A percentile compares a stretch with the other conserved stretches of the same genome.
These are phyloP conservation scores for Lachancea mirantina DNA, from an alignment of 805 yeast species.

Conservation along the genomic window DNA sequence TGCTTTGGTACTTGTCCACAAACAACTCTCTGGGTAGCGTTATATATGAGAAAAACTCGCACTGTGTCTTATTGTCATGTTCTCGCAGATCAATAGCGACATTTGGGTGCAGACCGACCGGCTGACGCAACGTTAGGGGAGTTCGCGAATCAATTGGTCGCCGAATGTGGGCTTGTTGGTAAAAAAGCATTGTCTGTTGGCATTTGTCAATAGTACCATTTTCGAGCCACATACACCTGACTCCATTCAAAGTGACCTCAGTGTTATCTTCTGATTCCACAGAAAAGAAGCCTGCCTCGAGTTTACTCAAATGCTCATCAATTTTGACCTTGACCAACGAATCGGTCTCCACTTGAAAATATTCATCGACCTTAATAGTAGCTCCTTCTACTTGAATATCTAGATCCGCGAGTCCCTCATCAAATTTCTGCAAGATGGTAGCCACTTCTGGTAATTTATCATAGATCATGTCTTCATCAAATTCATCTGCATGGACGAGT, in stretches of 20 bases:
- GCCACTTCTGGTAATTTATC: background rate
- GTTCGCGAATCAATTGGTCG: conserved; percentile 7
- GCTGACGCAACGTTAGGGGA: conserved; percentile 18
- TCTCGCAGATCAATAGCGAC: conserved; percentile 15
- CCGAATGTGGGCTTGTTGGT: conserved; percentile 12
- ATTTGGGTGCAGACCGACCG: conserved; percentile 36
- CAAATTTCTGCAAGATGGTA: background rate
- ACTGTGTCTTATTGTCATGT: conserved; percentile 17
- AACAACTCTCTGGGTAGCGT: conserved; percentile 42
- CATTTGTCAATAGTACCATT: conserved; percentile 17
- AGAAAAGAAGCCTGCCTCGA: conserved; percentile 26
- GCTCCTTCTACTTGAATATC: conserved; percentile 12
- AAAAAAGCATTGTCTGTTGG: conserved; percentile 24
- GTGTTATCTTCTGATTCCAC: conserved; percentile 17
- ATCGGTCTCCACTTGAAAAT: conserved; percentile 10
- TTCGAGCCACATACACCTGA: conserved; percentile 24
- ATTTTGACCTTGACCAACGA: conserved; percentile 8
- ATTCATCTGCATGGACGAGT: conserved; percentile 11
- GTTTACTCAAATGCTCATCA: conserved; percentile 8
- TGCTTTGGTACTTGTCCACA: conserved; percentile 49
- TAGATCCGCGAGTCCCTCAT: conserved; percentile 9
- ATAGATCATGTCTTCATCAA: conserved; percentile 4
- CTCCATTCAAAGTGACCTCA: conserved; percentile 23
- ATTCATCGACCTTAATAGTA: conserved; percentile 17
- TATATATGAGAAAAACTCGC: conserved; percentile 39